Evolutionary conservation across 225 moss, liverwort and hornwort genomes (phyloP).

Genomic region (Bryum argenteum): DNA sequence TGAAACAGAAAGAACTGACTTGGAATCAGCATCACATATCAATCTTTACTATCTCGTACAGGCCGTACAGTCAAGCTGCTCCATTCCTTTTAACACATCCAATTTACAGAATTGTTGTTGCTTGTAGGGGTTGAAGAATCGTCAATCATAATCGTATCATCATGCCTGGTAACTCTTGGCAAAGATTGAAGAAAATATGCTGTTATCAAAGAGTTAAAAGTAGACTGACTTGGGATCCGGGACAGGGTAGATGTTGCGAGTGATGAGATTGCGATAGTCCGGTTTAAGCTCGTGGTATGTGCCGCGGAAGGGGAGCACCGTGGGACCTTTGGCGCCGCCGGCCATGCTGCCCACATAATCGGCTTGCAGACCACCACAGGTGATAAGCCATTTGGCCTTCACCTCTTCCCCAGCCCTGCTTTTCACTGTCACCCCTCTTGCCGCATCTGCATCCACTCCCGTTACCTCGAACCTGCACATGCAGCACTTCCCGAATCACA

Average conservation of each 20-base stretch:
- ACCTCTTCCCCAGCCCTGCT: constrained; percentile 64
- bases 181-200: no score
- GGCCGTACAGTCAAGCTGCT: no score
- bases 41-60: no score
- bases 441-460: constrained; percentile 57
- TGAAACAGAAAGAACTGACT: no score
- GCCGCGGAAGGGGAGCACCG: constrained; percentile 78
- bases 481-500: neutral
- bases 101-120: no score
- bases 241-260: constrained; percentile 88
- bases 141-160: no score
- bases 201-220: no score
- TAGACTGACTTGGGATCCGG: constrained; percentile 70
- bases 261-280: constrained; percentile 65
- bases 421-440: constrained; percentile 62
- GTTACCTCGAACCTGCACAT: constrained; percentile 62
- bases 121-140: no score
- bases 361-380: constrained; percentile 73
- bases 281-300: constrained; percentile 81
- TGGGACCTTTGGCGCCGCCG: constrained; percentile 71
- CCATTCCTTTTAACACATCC: no score
- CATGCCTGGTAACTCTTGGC: no score
- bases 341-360: constrained; percentile 83
- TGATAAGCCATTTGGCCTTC: constrained; percentile 80
- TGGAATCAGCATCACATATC: no score